Conservation (phyloP, 345 rosid species). For the Punica granatum region DNA sequence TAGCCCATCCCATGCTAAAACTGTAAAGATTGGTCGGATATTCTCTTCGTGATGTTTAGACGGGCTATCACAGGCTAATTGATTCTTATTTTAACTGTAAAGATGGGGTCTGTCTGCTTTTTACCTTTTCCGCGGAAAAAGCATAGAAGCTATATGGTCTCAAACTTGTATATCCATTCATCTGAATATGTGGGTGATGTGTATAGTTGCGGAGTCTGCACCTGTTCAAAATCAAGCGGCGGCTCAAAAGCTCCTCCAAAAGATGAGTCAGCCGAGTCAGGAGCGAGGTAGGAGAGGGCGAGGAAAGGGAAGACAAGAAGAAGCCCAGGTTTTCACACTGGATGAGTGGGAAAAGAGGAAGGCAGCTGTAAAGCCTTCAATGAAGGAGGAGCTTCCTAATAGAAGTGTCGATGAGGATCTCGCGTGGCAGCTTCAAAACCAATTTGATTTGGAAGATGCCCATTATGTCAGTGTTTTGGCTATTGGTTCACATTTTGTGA, state of each 20-base stretch:
- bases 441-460: constrained; percentile 73
- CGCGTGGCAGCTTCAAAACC: constrained; percentile 78
- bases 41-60: background rate
- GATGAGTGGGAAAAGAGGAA: constrained; percentile 73
- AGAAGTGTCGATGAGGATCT: constrained; percentile 62
- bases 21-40: background rate
- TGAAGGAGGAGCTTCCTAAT: constrained; percentile 28
- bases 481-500: constrained; percentile 7
- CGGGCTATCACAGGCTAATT: background rate
- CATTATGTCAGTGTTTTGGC: constrained; percentile 30
- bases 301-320: constrained; percentile 57
- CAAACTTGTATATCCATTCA: background rate
- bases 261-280: constrained; percentile 48
- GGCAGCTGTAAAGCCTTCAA: constrained; percentile 24
- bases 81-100: background rate
- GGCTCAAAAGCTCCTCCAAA: constrained; percentile 76
- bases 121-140: background rate
- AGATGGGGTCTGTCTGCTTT: background rate
- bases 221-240: constrained; percentile 94
- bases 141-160: background rate
- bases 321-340: constrained; percentile 44
- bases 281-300: constrained; percentile 39
- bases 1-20: background rate
- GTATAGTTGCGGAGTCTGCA: constrained; percentile 54
- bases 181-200: background rate